Base-by-base conservation (phyloP, 805 yeast genomes). In the Metschnikowia lachancei region DNA sequence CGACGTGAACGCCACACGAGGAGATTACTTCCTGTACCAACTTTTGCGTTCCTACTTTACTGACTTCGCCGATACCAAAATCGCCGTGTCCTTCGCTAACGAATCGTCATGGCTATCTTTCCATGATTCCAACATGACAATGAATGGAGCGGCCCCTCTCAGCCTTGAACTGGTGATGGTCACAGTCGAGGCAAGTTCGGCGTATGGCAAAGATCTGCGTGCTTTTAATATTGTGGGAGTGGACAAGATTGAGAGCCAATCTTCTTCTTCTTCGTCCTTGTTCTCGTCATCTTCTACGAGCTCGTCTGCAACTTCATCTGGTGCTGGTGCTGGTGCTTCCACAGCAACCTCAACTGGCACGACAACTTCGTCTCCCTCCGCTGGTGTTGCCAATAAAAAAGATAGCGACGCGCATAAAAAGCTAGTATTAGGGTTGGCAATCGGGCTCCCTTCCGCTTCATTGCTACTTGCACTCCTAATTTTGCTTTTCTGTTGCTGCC, bases 341-440 rank as follows among this genome's bases (percentile, higher is more conserved):
- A 40, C 74, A 8, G 35, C 69, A 4, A 38, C 71, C 14, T 20
- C 63, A 2, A 38, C 66, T 11, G 18, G 68, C 3, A 17, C 47
- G 1, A 45, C 67, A 32, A 31, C 65, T 10, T 44, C 72, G 0
- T 33, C 50, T 8, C 45, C 64, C 1, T 52, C 74, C 1, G 17
- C 68, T 2, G 22, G 62, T 5, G 39, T 65, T 12, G 18, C 69
- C 2, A 41, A 50, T 44, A 31, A 34, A 6, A 19, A 17, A 11
- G 43, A 61, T 31, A 66, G 65, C 36, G 36, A 30, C 16, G 22
- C 16, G n/a, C 73, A 70, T 43, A 83, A 78, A 53, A 77, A 78
- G 2, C 70, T 87, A n/a, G 96, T 96, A 0, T 86, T 92, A 60
- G 96, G 91, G 1, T 76, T 91, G 49, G 97, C 97, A 45, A 91